Conservation (phyloP, 257 asterid species). For the Capsicum baccatum region DNA sequence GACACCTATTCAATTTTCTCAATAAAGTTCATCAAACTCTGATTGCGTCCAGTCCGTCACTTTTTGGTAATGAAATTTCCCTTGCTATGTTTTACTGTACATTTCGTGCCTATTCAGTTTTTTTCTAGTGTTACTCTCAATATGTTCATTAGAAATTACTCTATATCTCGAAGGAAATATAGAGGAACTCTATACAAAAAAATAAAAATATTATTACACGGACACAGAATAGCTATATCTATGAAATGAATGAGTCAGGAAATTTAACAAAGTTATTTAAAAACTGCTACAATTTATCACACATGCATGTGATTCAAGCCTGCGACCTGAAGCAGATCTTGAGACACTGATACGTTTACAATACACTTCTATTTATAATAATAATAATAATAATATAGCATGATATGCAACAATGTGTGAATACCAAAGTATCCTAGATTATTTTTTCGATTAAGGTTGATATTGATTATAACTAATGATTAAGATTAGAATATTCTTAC, state of each 20-base stretch:
- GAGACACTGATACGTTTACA: background rate
- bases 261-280: too few relatives aligned
- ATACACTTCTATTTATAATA: too few relatives aligned
- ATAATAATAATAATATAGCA: too few relatives aligned
- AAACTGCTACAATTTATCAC: background rate
- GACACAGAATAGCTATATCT: too few relatives aligned
- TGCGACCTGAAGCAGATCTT: background rate
- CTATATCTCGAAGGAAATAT: background rate
- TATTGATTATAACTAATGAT: background rate
- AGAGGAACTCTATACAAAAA: too few relatives aligned
- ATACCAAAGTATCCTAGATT: background rate
- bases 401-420: background rate
- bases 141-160: too few relatives aligned
- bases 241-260: too few relatives aligned
- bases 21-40: slow-evolving; percentile 14
- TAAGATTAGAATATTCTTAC: too few relatives aligned
- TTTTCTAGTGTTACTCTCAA: background rate
- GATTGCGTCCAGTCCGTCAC: background rate
- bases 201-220: too few relatives aligned
- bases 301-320: background rate
- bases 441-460: background rate
- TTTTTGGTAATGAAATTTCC: background rate
- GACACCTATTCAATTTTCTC: too few relatives aligned
- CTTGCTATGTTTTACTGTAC: background rate
- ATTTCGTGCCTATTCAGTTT: background rate